A percentile compares a stretch with the other conserved stretches of the same genome.
phyloP scores from a whole-genome alignment of 2,329 filamentous ascomycete genomes.

The Colletotrichum filicis region DNA sequence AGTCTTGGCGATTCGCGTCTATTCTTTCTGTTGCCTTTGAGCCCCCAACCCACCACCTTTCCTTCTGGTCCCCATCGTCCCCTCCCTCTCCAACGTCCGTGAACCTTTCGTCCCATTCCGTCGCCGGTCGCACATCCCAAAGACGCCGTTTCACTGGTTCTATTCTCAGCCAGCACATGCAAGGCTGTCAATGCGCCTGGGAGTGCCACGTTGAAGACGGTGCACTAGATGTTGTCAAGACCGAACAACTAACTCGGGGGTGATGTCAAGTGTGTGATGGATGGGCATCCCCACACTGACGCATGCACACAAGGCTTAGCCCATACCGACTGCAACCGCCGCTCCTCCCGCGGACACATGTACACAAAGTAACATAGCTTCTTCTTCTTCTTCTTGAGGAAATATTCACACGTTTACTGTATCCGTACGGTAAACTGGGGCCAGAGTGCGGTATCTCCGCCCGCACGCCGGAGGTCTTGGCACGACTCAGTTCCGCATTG shows the following conservation, averaged over 20 bases:
- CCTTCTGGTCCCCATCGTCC: background rate
- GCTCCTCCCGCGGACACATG: background rate
- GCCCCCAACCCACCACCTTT: background rate
- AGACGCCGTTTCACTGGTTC: constrained; percentile 24
- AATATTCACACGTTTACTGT: background rate
- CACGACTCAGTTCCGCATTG: constrained; percentile 22
- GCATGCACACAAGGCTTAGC: constrained; percentile 3
- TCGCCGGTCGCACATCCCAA: background rate
- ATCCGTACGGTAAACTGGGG: background rate
- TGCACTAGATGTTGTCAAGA: too few relatives aligned
- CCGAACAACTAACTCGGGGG: background rate
- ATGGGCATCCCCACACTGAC: constrained; percentile 8
- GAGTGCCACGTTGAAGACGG: background rate
- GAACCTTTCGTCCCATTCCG: constrained; percentile 3
- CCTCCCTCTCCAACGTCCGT: background rate
- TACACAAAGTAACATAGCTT: background rate
- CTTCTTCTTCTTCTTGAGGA: background rate
- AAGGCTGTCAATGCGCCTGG: constrained; percentile 14
- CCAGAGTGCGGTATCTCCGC: constrained; percentile 13
- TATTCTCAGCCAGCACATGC: constrained; percentile 7
- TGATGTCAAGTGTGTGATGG: background rate
- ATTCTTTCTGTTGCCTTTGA: background rate
- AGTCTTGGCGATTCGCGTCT: constrained; percentile 14
- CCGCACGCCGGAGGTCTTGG: constrained; percentile 28
- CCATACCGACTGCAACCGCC: background rate